These are phyloP conservation scores for Plasmodium falciparum DNA, from an alignment of 169 alveolate genomes.

Conservation along the genomic window DNA sequence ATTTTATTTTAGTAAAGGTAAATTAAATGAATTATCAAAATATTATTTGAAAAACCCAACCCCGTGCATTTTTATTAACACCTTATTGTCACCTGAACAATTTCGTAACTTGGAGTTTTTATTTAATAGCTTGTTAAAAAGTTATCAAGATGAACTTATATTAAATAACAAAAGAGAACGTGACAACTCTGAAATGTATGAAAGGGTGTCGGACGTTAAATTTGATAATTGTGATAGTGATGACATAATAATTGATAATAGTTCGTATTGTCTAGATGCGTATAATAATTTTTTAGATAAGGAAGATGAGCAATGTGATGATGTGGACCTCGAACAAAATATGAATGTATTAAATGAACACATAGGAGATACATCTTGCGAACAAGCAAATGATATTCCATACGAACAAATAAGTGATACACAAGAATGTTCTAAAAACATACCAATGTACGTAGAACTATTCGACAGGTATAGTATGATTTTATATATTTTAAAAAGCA, in stretches of 20 bases:
- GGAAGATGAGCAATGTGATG: slow-evolving; percentile 16
- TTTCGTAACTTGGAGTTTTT: slow-evolving; percentile 87
- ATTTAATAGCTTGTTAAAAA: slow-evolving; percentile 42
- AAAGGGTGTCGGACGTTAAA: slow-evolving; percentile 1
- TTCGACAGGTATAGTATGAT: slow-evolving; percentile 90
- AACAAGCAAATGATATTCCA: not conserved
- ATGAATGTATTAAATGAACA: not conserved
- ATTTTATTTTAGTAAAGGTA: slow-evolving; percentile 67
- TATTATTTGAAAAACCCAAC: slow-evolving; percentile 77
- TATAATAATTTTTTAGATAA: slow-evolving; percentile 47
- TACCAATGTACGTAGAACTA: slow-evolving; percentile 80
- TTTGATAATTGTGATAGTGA: not conserved
- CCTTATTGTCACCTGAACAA: slow-evolving; percentile 87
- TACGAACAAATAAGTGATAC: not conserved
- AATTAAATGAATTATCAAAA: slow-evolving; percentile 45
- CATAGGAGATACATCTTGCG: not conserved
- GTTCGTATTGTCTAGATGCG: slow-evolving; percentile 10
- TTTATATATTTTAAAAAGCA: slow-evolving; percentile 87
- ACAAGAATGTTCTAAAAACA: not conserved
- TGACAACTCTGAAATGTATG: not conserved
- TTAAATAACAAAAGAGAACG: slow-evolving; percentile 10
- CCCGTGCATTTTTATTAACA: slow-evolving; percentile 87
- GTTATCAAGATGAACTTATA: slow-evolving; percentile 52
- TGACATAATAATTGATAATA: not conserved
- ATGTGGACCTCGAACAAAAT: not conserved